Conservation (phyloP, 345 rosid genomes). For the Carallia pectinifolia region DNA sequence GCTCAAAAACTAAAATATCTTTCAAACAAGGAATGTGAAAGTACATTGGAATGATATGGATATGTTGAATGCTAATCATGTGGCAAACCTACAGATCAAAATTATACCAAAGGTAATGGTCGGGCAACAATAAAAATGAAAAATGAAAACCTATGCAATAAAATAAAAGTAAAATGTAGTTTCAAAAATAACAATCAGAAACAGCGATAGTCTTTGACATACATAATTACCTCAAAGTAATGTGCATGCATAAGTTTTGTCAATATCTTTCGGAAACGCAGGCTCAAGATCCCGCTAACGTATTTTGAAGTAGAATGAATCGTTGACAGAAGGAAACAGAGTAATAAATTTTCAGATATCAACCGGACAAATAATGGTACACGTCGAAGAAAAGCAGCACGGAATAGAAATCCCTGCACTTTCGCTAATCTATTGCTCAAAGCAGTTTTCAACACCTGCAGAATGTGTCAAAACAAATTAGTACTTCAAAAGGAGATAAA, state of each 20-base stretch:
- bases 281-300: slow-evolving; percentile 80
- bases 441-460: slow-evolving; percentile 83
- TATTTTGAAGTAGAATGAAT: slow-evolving; percentile 87
- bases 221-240: slow-evolving; percentile 73
- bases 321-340: slow-evolving; percentile 85
- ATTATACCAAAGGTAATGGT: no score
- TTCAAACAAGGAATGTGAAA: not conserved
- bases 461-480: slow-evolving; percentile 12
- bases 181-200: not conserved
- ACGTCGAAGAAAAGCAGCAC: slow-evolving; percentile 93
- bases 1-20: not conserved
- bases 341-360: slow-evolving; percentile 84
- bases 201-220: slow-evolving; percentile 2
- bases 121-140: no score
- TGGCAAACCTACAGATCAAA: no score
- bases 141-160: no score
- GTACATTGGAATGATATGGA: no score
- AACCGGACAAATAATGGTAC: slow-evolving; percentile 80
- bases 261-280: slow-evolving; percentile 88
- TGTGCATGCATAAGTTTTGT: slow-evolving; percentile 80
- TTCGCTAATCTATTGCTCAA: slow-evolving; percentile 97
- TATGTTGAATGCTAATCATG: no score
- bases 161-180: no score
- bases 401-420: slow-evolving; percentile 97
- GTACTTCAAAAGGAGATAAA: slow-evolving; percentile 1